Evolutionary conservation across 306 rosid genomes (phyloP).

Genomic region (Sechiopsis laciniata): DNA sequence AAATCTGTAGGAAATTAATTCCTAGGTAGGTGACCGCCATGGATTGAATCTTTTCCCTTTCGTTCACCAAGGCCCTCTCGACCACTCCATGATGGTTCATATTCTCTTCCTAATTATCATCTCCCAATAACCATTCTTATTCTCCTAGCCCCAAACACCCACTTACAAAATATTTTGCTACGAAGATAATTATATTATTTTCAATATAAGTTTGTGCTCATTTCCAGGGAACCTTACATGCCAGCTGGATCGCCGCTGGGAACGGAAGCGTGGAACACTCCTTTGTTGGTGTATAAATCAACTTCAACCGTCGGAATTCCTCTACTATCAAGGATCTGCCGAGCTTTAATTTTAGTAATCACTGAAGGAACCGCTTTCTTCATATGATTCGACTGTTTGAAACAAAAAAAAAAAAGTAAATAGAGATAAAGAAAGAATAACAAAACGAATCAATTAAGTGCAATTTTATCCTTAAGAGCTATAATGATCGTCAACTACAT

Average conservation of each 20-base stretch:
- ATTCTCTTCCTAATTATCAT: no score
- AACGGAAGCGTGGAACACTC: slow-evolving; percentile 75
- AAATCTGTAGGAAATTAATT: no score
- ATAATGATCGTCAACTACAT: no score
- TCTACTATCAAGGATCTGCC: slow-evolving; percentile 97
- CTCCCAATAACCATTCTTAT: no score
- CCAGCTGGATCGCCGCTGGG: slow-evolving; percentile 73
- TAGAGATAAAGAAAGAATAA: not conserved
- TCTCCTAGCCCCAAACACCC: no score
- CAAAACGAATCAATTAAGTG: not conserved
- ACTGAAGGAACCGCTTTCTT: slow-evolving; percentile 60
- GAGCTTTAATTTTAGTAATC: slow-evolving; percentile 70
- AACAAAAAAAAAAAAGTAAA: not conserved
- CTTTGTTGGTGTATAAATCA: slow-evolving; percentile 73
- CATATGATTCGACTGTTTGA: slow-evolving; percentile 71
- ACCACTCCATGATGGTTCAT: no score
- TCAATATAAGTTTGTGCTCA: not conserved
- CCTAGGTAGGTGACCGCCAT: no score
- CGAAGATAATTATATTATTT: not conserved
- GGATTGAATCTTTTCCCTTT: no score
- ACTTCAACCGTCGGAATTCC: slow-evolving; percentile 96
- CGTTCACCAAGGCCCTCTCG: no score
- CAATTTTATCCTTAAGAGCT: not conserved
- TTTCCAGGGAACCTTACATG: slow-evolving; percentile 39
- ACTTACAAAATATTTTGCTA: not conserved